Evolutionary conservation across 1,139 yeast genomes (phyloP).

Genomic region (Yueomyces sp.): DNA sequence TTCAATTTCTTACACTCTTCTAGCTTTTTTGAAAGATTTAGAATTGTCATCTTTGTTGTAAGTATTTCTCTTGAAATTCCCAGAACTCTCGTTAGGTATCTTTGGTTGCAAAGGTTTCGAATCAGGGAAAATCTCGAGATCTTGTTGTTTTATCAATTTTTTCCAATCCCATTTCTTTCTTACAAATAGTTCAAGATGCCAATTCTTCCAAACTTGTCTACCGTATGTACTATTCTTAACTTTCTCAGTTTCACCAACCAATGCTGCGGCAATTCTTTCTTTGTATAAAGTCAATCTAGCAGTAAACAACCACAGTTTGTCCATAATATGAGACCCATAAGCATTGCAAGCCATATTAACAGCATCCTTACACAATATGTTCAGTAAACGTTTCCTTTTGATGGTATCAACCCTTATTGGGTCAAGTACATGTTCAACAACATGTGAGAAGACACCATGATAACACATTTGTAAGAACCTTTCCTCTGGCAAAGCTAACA

Average conservation of each 20-base stretch:
- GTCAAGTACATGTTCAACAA: slow-evolving; percentile 50
- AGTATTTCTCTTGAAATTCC: neutral
- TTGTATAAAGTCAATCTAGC: slow-evolving; percentile 69
- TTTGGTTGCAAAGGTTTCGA: slow-evolving; percentile 19
- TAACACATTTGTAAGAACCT: slow-evolving; percentile 58
- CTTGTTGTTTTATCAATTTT: slow-evolving; percentile 56
- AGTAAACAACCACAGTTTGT: slow-evolving; percentile 71
- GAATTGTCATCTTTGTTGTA: neutral
- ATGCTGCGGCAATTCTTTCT: slow-evolving; percentile 68
- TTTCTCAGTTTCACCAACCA: slow-evolving; percentile 46
- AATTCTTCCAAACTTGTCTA: slow-evolving; percentile 86
- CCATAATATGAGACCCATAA: slow-evolving; percentile 86
- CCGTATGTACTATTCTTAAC: slow-evolving; percentile 85
- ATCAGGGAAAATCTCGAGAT: slow-evolving; percentile 35
- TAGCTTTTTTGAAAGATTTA: neutral
- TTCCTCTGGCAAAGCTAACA: slow-evolving; percentile 46
- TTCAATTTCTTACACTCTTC: neutral
- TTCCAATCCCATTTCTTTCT: slow-evolving; percentile 83
- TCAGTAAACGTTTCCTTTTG: slow-evolving; percentile 56
- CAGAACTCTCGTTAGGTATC: neutral
- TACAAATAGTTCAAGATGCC: slow-evolving; percentile 39
- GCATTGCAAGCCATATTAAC: slow-evolving; percentile 68
- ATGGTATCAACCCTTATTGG: slow-evolving; percentile 41
- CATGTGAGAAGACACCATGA: slow-evolving; percentile 85
- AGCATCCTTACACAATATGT: slow-evolving; percentile 42